These are phyloP conservation scores for Echria macrotheca DNA, from an alignment of 495 filamentous ascomycete species.

Conservation along the genomic window DNA sequence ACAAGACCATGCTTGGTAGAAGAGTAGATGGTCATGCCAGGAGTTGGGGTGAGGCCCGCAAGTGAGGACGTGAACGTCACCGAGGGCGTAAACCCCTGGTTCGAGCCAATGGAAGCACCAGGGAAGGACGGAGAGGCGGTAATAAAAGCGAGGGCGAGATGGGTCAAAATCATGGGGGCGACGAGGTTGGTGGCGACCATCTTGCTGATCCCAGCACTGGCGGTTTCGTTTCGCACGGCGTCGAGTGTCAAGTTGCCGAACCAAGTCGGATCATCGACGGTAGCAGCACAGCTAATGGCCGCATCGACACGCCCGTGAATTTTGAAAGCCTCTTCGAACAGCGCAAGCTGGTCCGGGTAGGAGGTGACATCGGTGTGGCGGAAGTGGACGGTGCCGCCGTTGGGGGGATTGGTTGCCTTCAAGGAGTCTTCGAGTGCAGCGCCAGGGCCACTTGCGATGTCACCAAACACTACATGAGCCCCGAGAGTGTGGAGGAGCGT, in stretches of 20 bases:
- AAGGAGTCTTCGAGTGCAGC: not conserved
- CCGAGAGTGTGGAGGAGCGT: not conserved
- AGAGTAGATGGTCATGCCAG: not conserved
- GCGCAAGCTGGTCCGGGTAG: not conserved
- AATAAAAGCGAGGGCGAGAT: not conserved
- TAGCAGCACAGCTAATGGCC: not conserved
- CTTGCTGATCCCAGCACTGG: not conserved
- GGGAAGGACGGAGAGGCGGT: not conserved
- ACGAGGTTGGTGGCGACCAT: not conserved
- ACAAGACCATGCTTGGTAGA: constrained; percentile 1
- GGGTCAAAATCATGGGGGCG: not conserved
- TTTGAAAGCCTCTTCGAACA: not conserved
- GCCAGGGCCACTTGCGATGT: not conserved
- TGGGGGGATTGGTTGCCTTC: not conserved
- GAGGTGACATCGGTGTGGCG: not conserved
- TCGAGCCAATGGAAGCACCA: too few species aligned
- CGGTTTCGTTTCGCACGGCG: not conserved
- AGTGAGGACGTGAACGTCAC: not conserved
- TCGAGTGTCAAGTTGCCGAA: not conserved
- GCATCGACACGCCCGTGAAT: not conserved
- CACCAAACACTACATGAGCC: not conserved
- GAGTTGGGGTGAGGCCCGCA: not conserved
- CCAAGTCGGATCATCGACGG: not conserved
- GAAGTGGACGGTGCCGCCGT: not conserved
- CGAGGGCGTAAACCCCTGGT: not conserved